These are phyloP conservation scores for Brassica carinata DNA, from an alignment of 345 rosid species.

Conservation along the genomic window DNA sequence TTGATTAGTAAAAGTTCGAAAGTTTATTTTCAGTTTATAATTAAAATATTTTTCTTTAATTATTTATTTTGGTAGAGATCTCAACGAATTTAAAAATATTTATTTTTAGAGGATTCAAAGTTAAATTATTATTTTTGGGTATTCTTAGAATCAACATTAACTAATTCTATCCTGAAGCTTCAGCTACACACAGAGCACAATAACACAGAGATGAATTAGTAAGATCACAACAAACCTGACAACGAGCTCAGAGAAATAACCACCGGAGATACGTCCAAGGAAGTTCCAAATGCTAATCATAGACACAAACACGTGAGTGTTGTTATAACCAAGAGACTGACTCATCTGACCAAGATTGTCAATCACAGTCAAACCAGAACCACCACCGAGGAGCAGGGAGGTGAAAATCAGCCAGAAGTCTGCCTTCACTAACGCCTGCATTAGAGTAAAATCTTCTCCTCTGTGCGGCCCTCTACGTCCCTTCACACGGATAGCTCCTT, in stretches of 20 bases:
- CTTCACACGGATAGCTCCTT: slow-evolving; percentile 82
- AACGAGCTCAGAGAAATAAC: slow-evolving; percentile 90
- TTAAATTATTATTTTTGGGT: too few relatives aligned
- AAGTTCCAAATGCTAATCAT: slow-evolving; percentile 99
- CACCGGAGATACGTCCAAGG: slow-evolving; percentile 94
- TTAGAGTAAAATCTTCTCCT: slow-evolving; percentile 94
- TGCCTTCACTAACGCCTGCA: slow-evolving; percentile 86
- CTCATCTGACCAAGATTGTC: slow-evolving; percentile 99
- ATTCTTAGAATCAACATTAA: neutral
- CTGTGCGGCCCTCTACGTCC: slow-evolving; percentile 79
- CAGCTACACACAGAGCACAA: too few relatives aligned
- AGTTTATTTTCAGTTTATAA: too few relatives aligned
- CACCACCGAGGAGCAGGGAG: slow-evolving; percentile 87
- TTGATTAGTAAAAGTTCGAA: neutral
- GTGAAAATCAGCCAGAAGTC: slow-evolving; percentile 94
- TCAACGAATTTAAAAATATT: too few relatives aligned
- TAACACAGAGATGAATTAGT: neutral
- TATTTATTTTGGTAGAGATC: too few relatives aligned
- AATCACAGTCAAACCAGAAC: slow-evolving; percentile 94
- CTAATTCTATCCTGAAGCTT: neutral
- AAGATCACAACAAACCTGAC: slow-evolving; percentile 56
- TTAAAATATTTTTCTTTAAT: too few relatives aligned
- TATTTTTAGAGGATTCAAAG: too few relatives aligned
- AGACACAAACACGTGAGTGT: slow-evolving; percentile 85
- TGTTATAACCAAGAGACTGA: slow-evolving; percentile 80